Percentiles rank a stretch among this genome's conserved stretches.
These are phyloP conservation scores for Suillus discolor DNA, from an alignment of 768 basidiomycete genomes.

Conservation along the genomic window DNA sequence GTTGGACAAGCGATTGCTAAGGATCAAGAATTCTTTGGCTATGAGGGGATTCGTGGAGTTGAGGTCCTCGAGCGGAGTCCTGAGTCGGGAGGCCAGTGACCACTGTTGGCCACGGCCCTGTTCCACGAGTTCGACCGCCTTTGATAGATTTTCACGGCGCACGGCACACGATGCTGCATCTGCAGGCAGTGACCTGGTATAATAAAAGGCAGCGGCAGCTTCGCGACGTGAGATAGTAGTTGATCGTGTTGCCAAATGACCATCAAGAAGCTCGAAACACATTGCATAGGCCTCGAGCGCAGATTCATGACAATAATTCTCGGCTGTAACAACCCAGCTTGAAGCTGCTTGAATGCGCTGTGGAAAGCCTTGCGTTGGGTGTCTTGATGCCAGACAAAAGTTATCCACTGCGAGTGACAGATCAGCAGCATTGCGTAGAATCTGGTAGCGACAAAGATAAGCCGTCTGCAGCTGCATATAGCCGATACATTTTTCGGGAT, in stretches of 20 bases:
- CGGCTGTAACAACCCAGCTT: too few relatives aligned
- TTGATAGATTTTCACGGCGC: slow-evolving; percentile 2
- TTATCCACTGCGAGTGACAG: too few relatives aligned
- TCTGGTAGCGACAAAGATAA: slow-evolving; percentile 24
- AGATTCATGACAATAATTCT: too few relatives aligned
- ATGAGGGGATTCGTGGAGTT: neutral
- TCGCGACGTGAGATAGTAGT: neutral
- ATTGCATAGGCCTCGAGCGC: too few relatives aligned
- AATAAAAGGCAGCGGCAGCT: neutral
- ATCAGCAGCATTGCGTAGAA: too few relatives aligned
- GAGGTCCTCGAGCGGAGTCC: slow-evolving; percentile 27
- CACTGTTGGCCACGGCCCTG: slow-evolving; percentile 14
- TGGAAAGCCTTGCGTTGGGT: too few relatives aligned
- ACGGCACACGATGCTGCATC: slow-evolving; percentile 19
- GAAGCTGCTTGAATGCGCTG: too few relatives aligned
- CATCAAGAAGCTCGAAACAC: slow-evolving; percentile 1
- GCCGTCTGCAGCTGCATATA: slow-evolving; percentile 8
- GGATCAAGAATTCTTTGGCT: too few relatives aligned
- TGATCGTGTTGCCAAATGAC: slow-evolving; percentile 1
- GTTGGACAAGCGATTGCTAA: too few relatives aligned
- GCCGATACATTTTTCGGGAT: neutral
- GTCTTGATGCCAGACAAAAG: too few relatives aligned
- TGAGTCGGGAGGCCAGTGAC: slow-evolving; percentile 28
- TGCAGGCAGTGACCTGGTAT: neutral
- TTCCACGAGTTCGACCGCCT: slow-evolving; percentile 30